Percentiles rank a stretch among this genome's conserved stretches.
Conservation (phyloP, 2,329 filamentous ascomycete genomes). For the Paracoccidioides brasiliensis region DNA sequence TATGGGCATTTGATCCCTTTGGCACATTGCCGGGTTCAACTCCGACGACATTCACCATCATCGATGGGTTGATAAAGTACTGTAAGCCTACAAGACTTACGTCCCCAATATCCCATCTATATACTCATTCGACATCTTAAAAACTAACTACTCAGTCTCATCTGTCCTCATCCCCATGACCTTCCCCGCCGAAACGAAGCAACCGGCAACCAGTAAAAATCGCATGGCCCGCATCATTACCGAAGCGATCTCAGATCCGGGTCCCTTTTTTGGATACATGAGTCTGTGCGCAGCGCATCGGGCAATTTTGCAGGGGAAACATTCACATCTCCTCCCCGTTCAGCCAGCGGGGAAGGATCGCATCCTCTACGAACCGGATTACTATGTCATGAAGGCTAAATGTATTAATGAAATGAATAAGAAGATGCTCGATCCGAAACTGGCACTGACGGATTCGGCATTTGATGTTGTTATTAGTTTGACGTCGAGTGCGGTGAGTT, state of each 20-base stretch:
- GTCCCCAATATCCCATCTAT: not conserved
- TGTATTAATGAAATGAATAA: constrained; percentile 23
- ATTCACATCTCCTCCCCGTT: constrained; percentile 12
- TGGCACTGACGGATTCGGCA: constrained; percentile 20
- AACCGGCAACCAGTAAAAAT: constrained; percentile 11
- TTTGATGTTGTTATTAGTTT: constrained; percentile 28
- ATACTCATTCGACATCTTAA: not conserved
- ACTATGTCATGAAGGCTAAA: constrained; percentile 27
- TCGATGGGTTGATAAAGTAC: constrained; percentile 21
- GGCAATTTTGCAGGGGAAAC: constrained; percentile 19
- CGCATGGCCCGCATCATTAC: constrained; percentile 21
- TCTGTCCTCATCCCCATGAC: constrained; percentile 27
- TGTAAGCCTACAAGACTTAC: constrained; percentile 16
- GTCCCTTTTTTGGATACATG: constrained; percentile 29
- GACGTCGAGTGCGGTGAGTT: constrained; percentile 23
- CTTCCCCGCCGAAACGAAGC: constrained; percentile 23
- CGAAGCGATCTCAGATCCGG: constrained; percentile 23
- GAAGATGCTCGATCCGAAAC: constrained; percentile 19
- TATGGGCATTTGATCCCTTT: constrained; percentile 25
- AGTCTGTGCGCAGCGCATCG: constrained; percentile 28
- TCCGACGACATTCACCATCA: constrained; percentile 15
- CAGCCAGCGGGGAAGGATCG: constrained; percentile 7
- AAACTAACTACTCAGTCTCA: constrained; percentile 15
- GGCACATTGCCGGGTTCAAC: constrained; percentile 19
- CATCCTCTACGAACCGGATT: constrained; percentile 22